These are phyloP conservation scores for Polyplosphaeria fusca DNA, from an alignment of 495 filamentous ascomycete genomes.

Conservation along the genomic window DNA sequence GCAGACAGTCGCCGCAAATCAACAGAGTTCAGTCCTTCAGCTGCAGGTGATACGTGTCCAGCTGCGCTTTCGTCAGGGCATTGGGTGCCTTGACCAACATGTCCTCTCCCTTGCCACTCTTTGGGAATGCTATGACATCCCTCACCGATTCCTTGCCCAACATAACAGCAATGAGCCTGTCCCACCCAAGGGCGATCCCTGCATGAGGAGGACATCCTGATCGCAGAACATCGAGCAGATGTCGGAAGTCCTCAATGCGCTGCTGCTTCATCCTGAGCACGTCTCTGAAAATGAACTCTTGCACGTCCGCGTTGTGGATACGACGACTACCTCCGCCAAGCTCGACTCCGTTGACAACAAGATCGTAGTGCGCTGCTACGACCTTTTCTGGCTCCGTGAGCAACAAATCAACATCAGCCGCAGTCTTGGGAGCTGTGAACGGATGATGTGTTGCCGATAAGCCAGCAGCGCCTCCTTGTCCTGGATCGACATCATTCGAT, in stretches of 20 bases:
- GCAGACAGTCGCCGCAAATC: neutral
- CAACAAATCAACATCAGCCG: slow-evolving; percentile 71
- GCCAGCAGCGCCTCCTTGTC: slow-evolving; percentile 76
- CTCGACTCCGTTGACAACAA: slow-evolving; percentile 94
- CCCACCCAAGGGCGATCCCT: slow-evolving; percentile 88
- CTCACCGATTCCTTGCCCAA: slow-evolving; percentile 68
- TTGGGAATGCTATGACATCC: slow-evolving; percentile 97
- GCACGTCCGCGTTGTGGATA: slow-evolving; percentile 82
- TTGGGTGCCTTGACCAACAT: slow-evolving; percentile 72
- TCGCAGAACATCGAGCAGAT: slow-evolving; percentile 75
- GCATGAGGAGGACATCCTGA: slow-evolving; percentile 97
- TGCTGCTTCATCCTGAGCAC: slow-evolving; percentile 63
- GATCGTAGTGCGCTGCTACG: slow-evolving; percentile 83
- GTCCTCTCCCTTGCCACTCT: slow-evolving; percentile 84
- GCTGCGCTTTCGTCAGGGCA: slow-evolving; percentile 57
- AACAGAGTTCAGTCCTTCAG: slow-evolving; percentile 34
- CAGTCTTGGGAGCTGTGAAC: slow-evolving; percentile 80
- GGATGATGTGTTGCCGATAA: slow-evolving; percentile 91
- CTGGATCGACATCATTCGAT: slow-evolving; percentile 63
- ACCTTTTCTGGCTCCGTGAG: slow-evolving; percentile 66
- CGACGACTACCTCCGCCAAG: slow-evolving; percentile 88
- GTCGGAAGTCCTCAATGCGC: slow-evolving; percentile 71
- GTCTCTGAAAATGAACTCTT: slow-evolving; percentile 79
- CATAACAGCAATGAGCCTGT: slow-evolving; percentile 81
- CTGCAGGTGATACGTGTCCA: slow-evolving; percentile 69